Conservation (phyloP, 805 yeast genomes). For the Zygosaccharomyces siamensis region DNA sequence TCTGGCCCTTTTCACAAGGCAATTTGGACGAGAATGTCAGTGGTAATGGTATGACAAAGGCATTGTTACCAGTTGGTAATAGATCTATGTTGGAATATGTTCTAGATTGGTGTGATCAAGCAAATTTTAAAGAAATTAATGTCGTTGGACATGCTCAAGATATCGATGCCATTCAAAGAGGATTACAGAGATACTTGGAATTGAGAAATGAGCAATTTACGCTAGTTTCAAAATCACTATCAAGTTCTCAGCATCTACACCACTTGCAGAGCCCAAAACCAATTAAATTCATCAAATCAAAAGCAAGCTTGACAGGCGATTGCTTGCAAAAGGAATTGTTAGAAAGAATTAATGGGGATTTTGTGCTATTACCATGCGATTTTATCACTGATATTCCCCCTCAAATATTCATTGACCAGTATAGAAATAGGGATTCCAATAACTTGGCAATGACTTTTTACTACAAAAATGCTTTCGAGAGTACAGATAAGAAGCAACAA, state of each 20-base stretch:
- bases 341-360: conserved; percentile 43
- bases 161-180: conserved; percentile 43
- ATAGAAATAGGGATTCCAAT: conserved; percentile 60
- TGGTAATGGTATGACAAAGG: conserved; percentile 69
- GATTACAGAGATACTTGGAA: conserved; percentile 45
- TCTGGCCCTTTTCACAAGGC: conserved; percentile 65
- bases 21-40: conserved; percentile 9
- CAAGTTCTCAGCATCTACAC: conserved; percentile 25
- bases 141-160: conserved; percentile 53
- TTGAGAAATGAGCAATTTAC: conserved; percentile 36
- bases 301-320: conserved; percentile 57
- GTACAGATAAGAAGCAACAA: conserved; percentile 71
- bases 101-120: conserved; percentile 88
- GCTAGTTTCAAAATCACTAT: conserved; percentile 22
- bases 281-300: conserved; percentile 42
- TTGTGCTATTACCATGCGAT: conserved; percentile 90
- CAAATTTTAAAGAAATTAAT: conserved; percentile 66
- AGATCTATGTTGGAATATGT: conserved; percentile 83
- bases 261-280: conserved; percentile 34
- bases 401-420: conserved; percentile 77
- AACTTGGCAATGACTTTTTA: conserved; percentile 74
- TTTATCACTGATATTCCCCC: conserved; percentile 91
- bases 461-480: conserved; percentile 69
- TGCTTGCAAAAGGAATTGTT: conserved; percentile 47
- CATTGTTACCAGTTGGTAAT: conserved; percentile 84